Conservation (phyloP, 2,329 filamentous ascomycete genomes). For the Fusarium dlaminii region DNA sequence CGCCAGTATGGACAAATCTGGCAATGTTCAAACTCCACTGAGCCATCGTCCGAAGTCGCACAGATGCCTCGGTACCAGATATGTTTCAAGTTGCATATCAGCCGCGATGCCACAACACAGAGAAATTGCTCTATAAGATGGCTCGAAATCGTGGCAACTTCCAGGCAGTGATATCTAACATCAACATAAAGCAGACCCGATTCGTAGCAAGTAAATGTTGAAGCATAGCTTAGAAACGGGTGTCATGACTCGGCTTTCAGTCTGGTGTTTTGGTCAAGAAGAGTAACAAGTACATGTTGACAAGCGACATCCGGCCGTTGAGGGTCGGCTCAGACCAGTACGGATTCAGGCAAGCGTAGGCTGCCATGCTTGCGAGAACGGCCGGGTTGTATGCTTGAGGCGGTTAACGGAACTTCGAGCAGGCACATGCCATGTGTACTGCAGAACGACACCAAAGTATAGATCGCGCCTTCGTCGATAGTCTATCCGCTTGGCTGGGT, state of each 20-base stretch:
- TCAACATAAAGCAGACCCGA: neutral
- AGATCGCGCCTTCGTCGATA: slow-evolving; percentile 12
- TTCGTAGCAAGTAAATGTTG: neutral
- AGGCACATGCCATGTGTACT: slow-evolving; percentile 19
- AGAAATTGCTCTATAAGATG: neutral
- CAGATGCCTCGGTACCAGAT: neutral
- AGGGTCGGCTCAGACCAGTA: neutral
- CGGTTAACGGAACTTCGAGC: slow-evolving; percentile 20
- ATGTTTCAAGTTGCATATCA: neutral
- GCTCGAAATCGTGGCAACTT: neutral
- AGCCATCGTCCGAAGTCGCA: slow-evolving; percentile 25
- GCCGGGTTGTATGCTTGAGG: slow-evolving; percentile 24
- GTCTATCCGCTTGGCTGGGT: slow-evolving; percentile 12
- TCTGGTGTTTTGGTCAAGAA: neutral
- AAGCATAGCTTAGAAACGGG: neutral
- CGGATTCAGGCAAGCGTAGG: slow-evolving; percentile 2
- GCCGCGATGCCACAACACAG: neutral
- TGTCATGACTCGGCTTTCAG: slow-evolving; percentile 14
- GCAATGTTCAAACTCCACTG: slow-evolving; percentile 19
- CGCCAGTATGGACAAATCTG: slow-evolving; percentile 2
- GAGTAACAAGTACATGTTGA: neutral
- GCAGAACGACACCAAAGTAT: neutral
- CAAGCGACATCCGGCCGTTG: slow-evolving; percentile 7
- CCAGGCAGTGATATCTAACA: neutral
- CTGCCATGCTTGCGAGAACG: slow-evolving; percentile 12